phyloP scores from a whole-genome alignment of 768 basidiomycete genomes.

The Pleurotus platypus region DNA sequence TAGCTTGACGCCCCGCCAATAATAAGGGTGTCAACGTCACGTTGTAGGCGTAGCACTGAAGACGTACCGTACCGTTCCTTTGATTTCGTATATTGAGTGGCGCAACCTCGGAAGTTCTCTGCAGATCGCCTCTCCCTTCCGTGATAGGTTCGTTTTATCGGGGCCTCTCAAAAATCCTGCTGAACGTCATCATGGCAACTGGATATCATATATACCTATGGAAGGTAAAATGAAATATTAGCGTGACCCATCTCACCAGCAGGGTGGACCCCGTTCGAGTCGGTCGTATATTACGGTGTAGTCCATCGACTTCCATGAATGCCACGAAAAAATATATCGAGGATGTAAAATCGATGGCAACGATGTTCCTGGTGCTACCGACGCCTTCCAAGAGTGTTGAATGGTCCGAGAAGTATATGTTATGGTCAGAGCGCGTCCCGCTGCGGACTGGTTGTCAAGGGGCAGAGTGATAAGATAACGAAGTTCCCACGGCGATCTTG shows the following conservation, averaged over 20 bases:
- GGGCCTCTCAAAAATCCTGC: neutral
- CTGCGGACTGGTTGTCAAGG: slow-evolving; percentile 4
- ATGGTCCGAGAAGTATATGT: neutral
- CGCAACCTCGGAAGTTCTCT: too few relatives aligned
- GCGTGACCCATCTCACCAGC: slow-evolving; percentile 2
- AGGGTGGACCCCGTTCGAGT: slow-evolving; percentile 1
- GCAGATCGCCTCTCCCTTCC: too few relatives aligned
- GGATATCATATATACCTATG: slow-evolving; percentile 5
- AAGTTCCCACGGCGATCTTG: neutral
- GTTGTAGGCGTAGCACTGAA: too few relatives aligned
- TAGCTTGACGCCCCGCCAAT: too few relatives aligned
- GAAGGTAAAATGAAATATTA: neutral
- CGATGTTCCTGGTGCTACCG: neutral
- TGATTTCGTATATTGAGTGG: too few relatives aligned
- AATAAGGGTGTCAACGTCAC: too few relatives aligned
- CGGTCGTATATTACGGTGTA: neutral
- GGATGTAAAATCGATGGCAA: neutral
- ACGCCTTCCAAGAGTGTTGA: too few relatives aligned
- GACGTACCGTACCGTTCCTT: too few relatives aligned
- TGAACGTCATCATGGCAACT: slow-evolving; percentile 8
- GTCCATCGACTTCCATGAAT: slow-evolving; percentile 1
- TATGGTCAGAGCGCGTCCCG: neutral
- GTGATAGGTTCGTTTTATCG: neutral
- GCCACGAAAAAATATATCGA: neutral
- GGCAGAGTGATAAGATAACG: slow-evolving; percentile 4